Evolutionary conservation across 2,329 filamentous ascomycete genomes (phyloP).

Genomic region (Pseudogymnoascus sp.): DNA sequence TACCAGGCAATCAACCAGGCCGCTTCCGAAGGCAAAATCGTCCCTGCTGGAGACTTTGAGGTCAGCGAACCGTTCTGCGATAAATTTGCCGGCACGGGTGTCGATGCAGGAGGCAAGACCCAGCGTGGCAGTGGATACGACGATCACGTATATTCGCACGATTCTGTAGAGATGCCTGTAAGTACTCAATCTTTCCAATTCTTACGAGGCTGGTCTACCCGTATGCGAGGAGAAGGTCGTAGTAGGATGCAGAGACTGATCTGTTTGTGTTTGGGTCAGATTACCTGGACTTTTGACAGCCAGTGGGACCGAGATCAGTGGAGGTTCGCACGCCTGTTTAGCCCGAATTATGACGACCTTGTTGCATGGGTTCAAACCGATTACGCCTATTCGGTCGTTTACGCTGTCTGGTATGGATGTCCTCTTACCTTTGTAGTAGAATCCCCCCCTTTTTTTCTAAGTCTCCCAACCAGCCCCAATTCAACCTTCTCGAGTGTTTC

Average conservation of each 20-base stretch:
- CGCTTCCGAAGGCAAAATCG: constrained; percentile 2
- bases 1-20: background rate
- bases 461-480: too few relatives aligned
- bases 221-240: too few relatives aligned
- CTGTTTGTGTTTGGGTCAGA: too few relatives aligned
- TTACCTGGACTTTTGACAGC: constrained; percentile 16
- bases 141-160: constrained; percentile 26
- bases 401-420: too few relatives aligned
- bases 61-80: constrained; percentile 13
- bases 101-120: constrained; percentile 22
- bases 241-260: too few relatives aligned
- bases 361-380: constrained; percentile 22
- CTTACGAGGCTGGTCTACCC: too few relatives aligned
- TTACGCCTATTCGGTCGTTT: too few relatives aligned
- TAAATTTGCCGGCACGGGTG: constrained; percentile 21
- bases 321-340: constrained; percentile 21
- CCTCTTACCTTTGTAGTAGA: too few relatives aligned
- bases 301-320: constrained; percentile 23
- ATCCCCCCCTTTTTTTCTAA: too few relatives aligned
- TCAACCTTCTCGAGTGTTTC: too few relatives aligned
- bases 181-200: too few relatives aligned
- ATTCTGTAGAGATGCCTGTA: too few relatives aligned
- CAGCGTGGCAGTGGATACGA: constrained; percentile 26
- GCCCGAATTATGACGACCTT: constrained; percentile 18
- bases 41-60: background rate